Base-by-base conservation (phyloP, 768 basidiomycete genomes). In the Boletus subparvulus region DNA sequence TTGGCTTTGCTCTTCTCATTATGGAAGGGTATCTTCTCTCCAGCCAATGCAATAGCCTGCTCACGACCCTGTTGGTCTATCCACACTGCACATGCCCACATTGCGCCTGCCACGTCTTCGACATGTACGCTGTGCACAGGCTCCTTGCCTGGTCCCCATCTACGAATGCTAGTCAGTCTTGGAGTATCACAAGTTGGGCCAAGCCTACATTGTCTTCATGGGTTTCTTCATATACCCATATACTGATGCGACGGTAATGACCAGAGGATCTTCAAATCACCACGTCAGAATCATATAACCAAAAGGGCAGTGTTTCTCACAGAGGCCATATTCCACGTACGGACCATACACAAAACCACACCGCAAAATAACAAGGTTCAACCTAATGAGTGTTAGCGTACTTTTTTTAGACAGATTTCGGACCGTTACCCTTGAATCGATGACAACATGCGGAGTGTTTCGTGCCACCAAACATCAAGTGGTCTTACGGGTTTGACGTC, bases 391-490 rank as follows among this genome's bases (percentile, higher is more conserved):
- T 21, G 67, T 61, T 33, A 65, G 55, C 35, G 30, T 24, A 36
- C 10, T 16, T 35, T 28, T 21, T 39, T 19, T 19, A 46, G 30
- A 47, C 37, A 9, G 28, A 48, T 19, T 55, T 45, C 13, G 14
- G 21, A 52, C n/a, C 73, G 28, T 52, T 64, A 92, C 91, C 83
- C 82, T 59, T 84, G 77, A 54, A 93, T 90, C 6, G 85, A 83
- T 21, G 86, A 89, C 58, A 94, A 69, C 68, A 82, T 82, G 35
- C 92, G 81, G 26, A 90, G 75, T 1, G 88, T 84, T 75, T 94
- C 92, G 62, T 94, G 92, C 90, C 91, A 94, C 92, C 92, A 94
- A 17, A 77, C 83, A 17, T 92, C 92, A 56, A 85, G 72, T 7
- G 83, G 80, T 44, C 85, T 86, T 19, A 76, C 72, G 12, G 92